These are phyloP conservation scores for Ceratocystiopsis sp. DNA, from an alignment of 2,329 filamentous ascomycete genomes.

Conservation along the genomic window DNA sequence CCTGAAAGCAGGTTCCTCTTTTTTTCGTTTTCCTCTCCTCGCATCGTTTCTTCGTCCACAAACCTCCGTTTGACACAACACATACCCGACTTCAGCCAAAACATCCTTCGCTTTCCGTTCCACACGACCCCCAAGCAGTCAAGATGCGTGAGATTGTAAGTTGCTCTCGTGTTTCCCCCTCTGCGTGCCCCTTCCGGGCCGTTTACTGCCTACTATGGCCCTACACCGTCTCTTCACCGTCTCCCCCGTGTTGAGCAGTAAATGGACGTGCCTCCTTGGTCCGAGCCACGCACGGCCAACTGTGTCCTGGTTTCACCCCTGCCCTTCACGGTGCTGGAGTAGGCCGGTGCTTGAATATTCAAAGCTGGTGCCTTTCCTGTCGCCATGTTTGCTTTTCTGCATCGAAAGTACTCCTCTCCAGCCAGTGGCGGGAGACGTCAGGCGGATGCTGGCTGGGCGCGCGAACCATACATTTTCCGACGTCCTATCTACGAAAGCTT, in stretches of 20 bases:
- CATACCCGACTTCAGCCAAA: not conserved
- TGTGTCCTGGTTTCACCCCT: too few species aligned
- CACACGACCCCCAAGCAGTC: constrained; percentile 16
- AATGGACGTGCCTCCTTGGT: not conserved
- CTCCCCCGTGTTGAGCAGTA: not conserved
- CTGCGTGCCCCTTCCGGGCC: not conserved
- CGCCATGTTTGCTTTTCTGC: too few species aligned
- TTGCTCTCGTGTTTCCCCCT: constrained; percentile 11
- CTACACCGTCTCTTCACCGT: constrained; percentile 2
- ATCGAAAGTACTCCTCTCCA: too few species aligned
- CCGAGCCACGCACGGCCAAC: not conserved
- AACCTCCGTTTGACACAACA: not conserved
- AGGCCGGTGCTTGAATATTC: not conserved
- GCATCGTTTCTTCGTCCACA: constrained; percentile 1
- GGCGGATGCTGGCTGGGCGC: too few species aligned
- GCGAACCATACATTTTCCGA: too few species aligned
- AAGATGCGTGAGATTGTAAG: constrained; percentile 62
- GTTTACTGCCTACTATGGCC: not conserved
- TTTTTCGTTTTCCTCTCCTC: constrained; percentile 1
- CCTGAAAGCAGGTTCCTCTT: not conserved
- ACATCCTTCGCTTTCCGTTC: not conserved
- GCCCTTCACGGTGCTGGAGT: not conserved
- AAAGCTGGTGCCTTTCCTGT: not conserved
- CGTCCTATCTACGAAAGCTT: too few species aligned
- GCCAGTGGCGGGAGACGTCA: too few species aligned